Evolutionary conservation across 805 yeast genomes (phyloP).

Genomic region (Zygosaccharomyces bailii): DNA sequence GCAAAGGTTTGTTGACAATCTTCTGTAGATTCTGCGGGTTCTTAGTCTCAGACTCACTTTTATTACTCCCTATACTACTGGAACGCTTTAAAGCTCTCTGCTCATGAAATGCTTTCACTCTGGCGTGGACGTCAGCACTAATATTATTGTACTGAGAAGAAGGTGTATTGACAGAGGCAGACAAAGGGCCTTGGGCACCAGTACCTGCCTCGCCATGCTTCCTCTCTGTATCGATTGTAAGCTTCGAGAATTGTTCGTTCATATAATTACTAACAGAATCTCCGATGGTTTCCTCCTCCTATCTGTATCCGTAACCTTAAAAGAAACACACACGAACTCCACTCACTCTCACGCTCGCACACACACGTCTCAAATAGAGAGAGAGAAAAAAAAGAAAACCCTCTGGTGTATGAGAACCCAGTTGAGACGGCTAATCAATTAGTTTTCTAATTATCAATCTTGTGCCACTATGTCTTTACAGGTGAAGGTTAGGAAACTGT

Average conservation of each 20-base stretch:
- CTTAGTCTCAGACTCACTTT: constrained; percentile 15
- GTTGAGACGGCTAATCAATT: neutral
- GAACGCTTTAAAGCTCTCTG: constrained; percentile 54
- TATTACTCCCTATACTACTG: constrained; percentile 31
- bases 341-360: neutral
- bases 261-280: neutral
- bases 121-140: constrained; percentile 79
- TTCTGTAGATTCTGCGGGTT: constrained; percentile 27
- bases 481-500: neutral
- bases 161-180: constrained; percentile 17
- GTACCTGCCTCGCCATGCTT: constrained; percentile 3
- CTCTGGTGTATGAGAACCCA: neutral
- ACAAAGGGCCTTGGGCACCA: constrained; percentile 5
- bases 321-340: neutral
- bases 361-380: neutral
- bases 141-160: constrained; percentile 39
- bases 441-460: neutral
- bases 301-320: neutral
- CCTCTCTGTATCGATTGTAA: constrained; percentile 15
- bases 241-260: constrained; percentile 19
- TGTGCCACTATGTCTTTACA: neutral
- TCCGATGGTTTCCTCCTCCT: neutral
- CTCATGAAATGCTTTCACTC: constrained; percentile 83
- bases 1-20: constrained; percentile 40
- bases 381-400: neutral